Percentiles rank a stretch among this genome's conserved stretches.
These are phyloP conservation scores for Chalciporus sp. DNA, from an alignment of 1,284 basidiomycete genomes.

Conservation along the genomic window DNA sequence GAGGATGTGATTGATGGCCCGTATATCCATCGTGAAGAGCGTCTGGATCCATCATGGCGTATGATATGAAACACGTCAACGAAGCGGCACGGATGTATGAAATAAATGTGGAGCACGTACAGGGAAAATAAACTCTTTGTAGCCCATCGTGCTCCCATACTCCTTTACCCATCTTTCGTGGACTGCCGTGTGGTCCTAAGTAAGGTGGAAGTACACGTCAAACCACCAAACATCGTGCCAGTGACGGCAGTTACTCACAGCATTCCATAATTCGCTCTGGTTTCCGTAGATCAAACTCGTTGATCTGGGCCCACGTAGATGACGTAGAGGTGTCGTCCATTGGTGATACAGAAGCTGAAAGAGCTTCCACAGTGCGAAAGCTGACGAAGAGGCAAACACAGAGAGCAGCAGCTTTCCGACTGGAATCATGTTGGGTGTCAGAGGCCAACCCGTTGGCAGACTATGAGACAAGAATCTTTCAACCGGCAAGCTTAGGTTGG, in stretches of 20 bases:
- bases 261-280: constrained; percentile 43
- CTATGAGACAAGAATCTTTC: too few relatives aligned
- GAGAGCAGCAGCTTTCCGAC: not conserved
- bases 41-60: constrained; percentile 11
- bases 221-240: too few relatives aligned
- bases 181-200: too few relatives aligned
- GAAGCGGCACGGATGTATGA: not conserved
- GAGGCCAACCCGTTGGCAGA: too few relatives aligned
- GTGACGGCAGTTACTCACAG: constrained; percentile 28
- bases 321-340: constrained; percentile 42
- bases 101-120: constrained; percentile 14
- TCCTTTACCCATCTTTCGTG: constrained; percentile 46
- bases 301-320: constrained; percentile 50
- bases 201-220: too few relatives aligned
- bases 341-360: constrained; percentile 14
- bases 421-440: not conserved
- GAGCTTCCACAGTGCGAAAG: constrained; percentile 33
- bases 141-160: constrained; percentile 54
- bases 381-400: constrained; percentile 9
- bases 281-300: constrained; percentile 54
- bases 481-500: too few relatives aligned
- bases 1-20: constrained; percentile 41
- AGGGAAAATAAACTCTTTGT: constrained; percentile 48
- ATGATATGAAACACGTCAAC: not conserved
- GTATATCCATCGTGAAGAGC: constrained; percentile 35